phyloP scores from a whole-genome alignment of 2,329 filamentous ascomycete genomes.

The Xylariaceae sp. region DNA sequence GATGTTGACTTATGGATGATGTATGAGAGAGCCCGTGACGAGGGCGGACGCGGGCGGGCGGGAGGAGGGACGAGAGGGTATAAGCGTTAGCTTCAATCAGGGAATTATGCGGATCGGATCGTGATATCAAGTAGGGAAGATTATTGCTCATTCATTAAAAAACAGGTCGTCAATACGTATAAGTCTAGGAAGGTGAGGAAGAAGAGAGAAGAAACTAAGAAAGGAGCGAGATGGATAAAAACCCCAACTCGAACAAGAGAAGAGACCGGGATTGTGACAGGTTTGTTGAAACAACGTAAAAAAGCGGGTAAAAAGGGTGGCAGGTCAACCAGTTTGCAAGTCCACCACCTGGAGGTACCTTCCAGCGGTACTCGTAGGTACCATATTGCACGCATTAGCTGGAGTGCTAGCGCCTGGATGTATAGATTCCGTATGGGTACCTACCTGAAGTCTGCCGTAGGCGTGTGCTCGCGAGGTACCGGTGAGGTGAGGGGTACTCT shows the following conservation, averaged over 20 bases:
- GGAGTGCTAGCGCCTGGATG: neutral
- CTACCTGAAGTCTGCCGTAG: neutral
- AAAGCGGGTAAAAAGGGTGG: slow-evolving; percentile 29
- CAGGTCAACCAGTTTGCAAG: slow-evolving; percentile 27
- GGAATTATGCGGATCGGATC: slow-evolving; percentile 9
- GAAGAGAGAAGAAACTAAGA: slow-evolving; percentile 2
- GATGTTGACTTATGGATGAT: slow-evolving; percentile 18
- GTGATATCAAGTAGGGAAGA: neutral
- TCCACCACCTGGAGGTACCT: slow-evolving; percentile 4
- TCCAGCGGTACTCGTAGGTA: too few relatives aligned
- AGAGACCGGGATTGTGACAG: slow-evolving; percentile 7
- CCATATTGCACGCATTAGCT: slow-evolving; percentile 6
- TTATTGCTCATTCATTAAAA: neutral
- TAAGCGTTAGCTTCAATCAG: neutral
- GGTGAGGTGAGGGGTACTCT: neutral
- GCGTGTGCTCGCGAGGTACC: neutral
- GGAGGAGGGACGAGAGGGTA: neutral
- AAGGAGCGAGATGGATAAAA: slow-evolving; percentile 3
- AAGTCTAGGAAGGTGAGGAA: neutral
- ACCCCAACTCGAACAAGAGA: slow-evolving; percentile 9
- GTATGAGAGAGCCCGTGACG: slow-evolving; percentile 3
- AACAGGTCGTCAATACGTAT: neutral
- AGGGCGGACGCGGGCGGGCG: neutral
- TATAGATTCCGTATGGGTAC: neutral
- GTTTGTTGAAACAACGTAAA: slow-evolving; percentile 19